Conservation (phyloP, 192 early-diverging fungal genomes). For the Chytriomyces confervae region DNA sequence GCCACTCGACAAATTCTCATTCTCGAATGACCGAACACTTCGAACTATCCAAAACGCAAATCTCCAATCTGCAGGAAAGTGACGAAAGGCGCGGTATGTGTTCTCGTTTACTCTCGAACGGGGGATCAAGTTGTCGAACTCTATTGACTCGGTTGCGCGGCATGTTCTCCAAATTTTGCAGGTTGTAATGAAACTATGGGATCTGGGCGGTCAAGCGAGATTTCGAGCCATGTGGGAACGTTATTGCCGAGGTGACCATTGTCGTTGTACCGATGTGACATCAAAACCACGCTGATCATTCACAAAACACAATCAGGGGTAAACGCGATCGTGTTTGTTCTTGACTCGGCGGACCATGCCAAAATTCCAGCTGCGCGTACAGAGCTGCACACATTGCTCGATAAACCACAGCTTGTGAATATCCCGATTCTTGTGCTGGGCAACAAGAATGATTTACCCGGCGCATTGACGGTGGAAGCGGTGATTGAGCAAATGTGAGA, state of each 20-base stretch:
- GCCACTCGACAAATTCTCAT: background rate
- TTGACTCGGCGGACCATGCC: conserved; percentile 94
- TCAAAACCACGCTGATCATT: background rate
- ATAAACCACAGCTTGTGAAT: conserved; percentile 89
- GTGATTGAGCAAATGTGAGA: conserved; percentile 88
- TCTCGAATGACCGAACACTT: background rate
- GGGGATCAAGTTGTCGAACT: no score
- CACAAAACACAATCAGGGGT: conserved; percentile 68
- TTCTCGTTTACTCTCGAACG: background rate
- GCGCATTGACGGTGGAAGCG: conserved; percentile 84
- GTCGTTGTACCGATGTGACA: conserved; percentile 1
- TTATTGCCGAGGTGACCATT: conserved; percentile 61
- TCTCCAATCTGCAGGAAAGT: conserved; percentile 49
- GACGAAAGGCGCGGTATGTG: conserved; percentile 56
- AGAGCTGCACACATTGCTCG: conserved; percentile 88
- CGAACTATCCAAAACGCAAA: background rate
- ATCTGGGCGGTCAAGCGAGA: conserved; percentile 96
- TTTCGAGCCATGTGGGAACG: conserved; percentile 96
- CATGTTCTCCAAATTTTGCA: conserved; percentile 34
- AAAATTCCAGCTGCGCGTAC: conserved; percentile 91
- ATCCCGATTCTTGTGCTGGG: conserved; percentile 98
- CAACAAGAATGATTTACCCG: conserved; percentile 97
- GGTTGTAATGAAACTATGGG: conserved; percentile 98
- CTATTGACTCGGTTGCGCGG: background rate
- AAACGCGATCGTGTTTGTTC: conserved; percentile 98